Evolutionary conservation across 1,284 basidiomycete genomes (phyloP), one percentile per base, ranked within the genome.

Genomic region (Tilletia walkeri): DNA sequence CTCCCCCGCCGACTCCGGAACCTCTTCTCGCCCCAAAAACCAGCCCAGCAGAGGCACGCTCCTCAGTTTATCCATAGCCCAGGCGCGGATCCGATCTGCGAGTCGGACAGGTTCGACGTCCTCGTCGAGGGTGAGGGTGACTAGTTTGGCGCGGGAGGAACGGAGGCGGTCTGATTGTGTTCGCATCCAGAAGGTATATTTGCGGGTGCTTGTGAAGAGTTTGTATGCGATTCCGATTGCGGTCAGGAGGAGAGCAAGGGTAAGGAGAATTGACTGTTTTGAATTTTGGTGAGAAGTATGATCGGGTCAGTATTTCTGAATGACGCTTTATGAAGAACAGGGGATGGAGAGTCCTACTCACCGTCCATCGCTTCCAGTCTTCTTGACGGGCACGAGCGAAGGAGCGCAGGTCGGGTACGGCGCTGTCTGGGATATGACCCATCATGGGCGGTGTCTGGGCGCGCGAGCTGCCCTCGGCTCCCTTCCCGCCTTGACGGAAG

Each of bases 161-260:
- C 47, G 41, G n/a, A 66, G 65, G 10, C 18, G 7, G 24, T 66
- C 65, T 4, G 12, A 30, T 41, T 66, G 10, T 14, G 45, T 66
- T 7, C 47, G 41, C 39, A 66, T 45, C 65, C 65, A 66, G 41
- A 66, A 66, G 10, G 65, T 66, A 45, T 66, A 66, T 6, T n/a
- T n/a, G n/a, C 65, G 65, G 7, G 65, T 49, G 45, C n/a, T 47
- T 0, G 47, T 49, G 65, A 66, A 66, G 7, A 66, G 65, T 20
- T 66, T 48, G 65, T 66, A 66, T 24, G 65, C 20, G 16, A 48
- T 48, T 18, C 18, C 41, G 39, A 16, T 3, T 20, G 65, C 39
- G 10, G 34, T 16, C 4, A 48, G 39, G 20, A 66, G 24, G 41
- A 66, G 41, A 16, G n/a, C 20, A 30, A 66, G 39, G 47, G 65